Percentiles rank a stretch among this genome's conserved stretches.
Evolutionary conservation across 371 early-diverging fungal genomes (phyloP).

Genomic region (Mucor circinelloides): DNA sequence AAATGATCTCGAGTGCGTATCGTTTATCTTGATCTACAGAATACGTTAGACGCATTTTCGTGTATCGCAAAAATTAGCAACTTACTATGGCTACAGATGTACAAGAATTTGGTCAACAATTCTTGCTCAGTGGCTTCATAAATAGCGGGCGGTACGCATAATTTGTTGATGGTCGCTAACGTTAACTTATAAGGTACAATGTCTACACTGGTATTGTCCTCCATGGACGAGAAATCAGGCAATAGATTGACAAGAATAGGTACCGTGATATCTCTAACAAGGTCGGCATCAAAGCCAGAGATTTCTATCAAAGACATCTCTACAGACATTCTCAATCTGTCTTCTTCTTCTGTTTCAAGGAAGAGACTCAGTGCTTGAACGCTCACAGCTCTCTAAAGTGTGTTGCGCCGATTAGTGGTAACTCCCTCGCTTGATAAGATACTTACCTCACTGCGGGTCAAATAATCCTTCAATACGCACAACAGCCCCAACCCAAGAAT

Average conservation of each 20-base stretch:
- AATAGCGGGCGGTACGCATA: conserved; percentile 24
- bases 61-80: neutral
- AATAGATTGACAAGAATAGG: conserved; percentile 30
- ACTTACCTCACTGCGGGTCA: conserved; percentile 4
- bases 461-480: conserved; percentile 14
- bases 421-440: neutral
- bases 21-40: conserved; percentile 24
- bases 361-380: conserved; percentile 6
- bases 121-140: conserved; percentile 28
- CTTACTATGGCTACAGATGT: conserved; percentile 35
- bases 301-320: conserved; percentile 33
- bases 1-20: conserved; percentile 50
- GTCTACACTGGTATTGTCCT: conserved; percentile 1
- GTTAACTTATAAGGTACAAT: conserved; percentile 19
- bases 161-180: conserved; percentile 23
- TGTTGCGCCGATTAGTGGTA: neutral
- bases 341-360: conserved; percentile 15
- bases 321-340: conserved; percentile 14
- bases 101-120: conserved; percentile 34
- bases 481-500: conserved; percentile 56
- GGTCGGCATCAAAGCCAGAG: conserved; percentile 18
- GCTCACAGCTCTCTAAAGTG: neutral
- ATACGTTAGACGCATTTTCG: neutral
- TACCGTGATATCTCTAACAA: conserved; percentile 29
- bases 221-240: conserved; percentile 17